Base-by-base conservation (phyloP, 2,329 filamentous ascomycete species). In the Xylaria sp. region DNA sequence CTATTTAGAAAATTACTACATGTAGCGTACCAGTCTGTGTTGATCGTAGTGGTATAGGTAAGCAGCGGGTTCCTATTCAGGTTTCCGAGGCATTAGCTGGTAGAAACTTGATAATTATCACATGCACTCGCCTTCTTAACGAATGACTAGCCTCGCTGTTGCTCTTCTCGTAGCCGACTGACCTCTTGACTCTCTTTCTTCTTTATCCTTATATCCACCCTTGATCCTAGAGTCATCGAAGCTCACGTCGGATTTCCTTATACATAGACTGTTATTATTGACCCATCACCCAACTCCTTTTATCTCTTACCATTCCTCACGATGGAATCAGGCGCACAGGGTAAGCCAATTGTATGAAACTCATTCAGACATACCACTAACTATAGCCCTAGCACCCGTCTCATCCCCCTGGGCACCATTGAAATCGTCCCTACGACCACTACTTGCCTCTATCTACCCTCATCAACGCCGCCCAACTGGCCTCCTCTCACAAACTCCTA, bases 1-100 rank as follows among this genome's bases (percentile, higher is more conserved):
- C 63, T 60, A 69, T 69, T 66, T 69, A 66, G 60, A 64, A 67
- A 57, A 67, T 69, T 69, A 69, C 68, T 69, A 69, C 67, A 69
- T 58, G 47, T 42, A 65, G 62, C 47, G 44, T 37, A 61, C 59
- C 54, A 40, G 29, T 42, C 55, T 68, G 50, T 58, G 60, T 64
- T 69, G 50, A 68, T 67, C 58, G 40, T 68, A 64, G 65, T 58
- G 64, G 55, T 32, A 48, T n/a, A 64, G 58, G 68, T 68, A 61
- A 69, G 68, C 65, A 69, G 55, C 64, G 60, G 65, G 68, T 69
- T 69, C 68, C 68, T 40, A 64, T 69, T 69, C 13, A 68, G 68
- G 27, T 60, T 68, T 69, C 68, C 68, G 68, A 69, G 60, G 57
- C 40, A 65, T 61, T 66, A 13, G 21, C 50, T 59, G 44, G 9